A percentile compares a stretch with the other conserved stretches of the same genome.
Evolutionary conservation across 306 rosid genomes (phyloP).

Genomic region (Casuarina glauca): DNA sequence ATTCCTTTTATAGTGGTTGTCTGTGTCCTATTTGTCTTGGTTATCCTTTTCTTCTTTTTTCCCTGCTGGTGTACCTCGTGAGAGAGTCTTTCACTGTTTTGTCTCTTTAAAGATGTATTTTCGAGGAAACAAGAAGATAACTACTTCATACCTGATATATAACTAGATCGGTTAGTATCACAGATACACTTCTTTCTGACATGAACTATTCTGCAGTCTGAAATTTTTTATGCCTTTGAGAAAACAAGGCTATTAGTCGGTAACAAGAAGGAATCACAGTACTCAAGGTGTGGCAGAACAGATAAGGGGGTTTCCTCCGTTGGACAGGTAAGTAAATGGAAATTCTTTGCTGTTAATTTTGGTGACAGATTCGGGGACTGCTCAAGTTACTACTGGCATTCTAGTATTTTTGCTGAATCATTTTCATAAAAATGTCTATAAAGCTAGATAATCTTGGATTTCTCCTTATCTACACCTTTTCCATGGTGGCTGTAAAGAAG

Average conservation of each 20-base stretch:
- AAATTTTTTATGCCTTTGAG: conserved; percentile 75
- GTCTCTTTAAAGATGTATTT: not conserved
- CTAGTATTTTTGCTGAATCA: not conserved
- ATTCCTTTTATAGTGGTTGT: not conserved
- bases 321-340: conserved; percentile 78
- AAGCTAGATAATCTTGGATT: too few relatives aligned
- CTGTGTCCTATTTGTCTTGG: not conserved
- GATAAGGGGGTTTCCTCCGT: conserved; percentile 94
- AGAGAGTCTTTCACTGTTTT: not conserved
- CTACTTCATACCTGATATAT: not conserved
- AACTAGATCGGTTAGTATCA: conserved; percentile 1
- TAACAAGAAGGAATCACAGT: conserved; percentile 79
- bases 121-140: not conserved
- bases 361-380: not conserved
- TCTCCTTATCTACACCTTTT: too few relatives aligned
- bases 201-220: conserved; percentile 62
- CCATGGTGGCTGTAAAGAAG: too few relatives aligned
- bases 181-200: conserved; percentile 22
- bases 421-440: not conserved
- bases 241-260: conserved; percentile 71
- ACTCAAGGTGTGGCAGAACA: conserved; percentile 97
- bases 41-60: not conserved
- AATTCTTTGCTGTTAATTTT: not conserved
- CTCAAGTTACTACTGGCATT: not conserved
- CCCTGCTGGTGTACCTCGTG: conserved; percentile 9